A percentile compares a stretch with the other conserved stretches of the same genome.
Conservation (phyloP, 2,329 filamentous ascomycete species). For the Phialophora tarda region DNA sequence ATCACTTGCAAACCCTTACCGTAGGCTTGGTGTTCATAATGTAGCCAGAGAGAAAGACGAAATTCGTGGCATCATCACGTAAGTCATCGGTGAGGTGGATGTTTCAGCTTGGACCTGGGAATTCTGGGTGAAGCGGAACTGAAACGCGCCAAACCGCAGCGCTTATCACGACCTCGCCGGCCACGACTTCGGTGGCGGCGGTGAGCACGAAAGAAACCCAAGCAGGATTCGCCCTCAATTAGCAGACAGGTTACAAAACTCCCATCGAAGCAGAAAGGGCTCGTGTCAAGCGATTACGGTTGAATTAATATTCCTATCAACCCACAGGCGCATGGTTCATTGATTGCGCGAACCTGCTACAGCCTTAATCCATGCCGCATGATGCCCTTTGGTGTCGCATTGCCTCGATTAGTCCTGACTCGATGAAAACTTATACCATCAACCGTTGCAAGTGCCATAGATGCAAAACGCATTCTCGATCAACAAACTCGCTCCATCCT, state of each 20-base stretch:
- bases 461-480: not conserved
- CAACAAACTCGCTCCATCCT: not conserved
- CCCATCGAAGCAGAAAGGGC: not conserved
- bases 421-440: not conserved
- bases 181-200: not conserved
- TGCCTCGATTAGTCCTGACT: not conserved
- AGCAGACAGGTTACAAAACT: not conserved
- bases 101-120: not conserved
- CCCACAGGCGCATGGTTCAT: not conserved
- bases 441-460: not conserved
- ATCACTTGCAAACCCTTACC: not conserved
- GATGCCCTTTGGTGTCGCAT: not conserved
- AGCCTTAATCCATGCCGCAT: not conserved
- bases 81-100: not conserved
- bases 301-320: not conserved
- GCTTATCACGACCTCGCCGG: not conserved
- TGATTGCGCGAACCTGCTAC: not conserved
- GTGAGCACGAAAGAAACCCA: not conserved
- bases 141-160: not conserved
- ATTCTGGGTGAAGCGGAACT: not conserved
- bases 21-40: not conserved
- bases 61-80: not conserved
- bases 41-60: not conserved
- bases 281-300: not conserved
- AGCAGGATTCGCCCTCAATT: not conserved